Evolutionary conservation across 2,329 filamentous ascomycete species (phyloP), one percentile per base, ranked within the genome.

Genomic region (Colletotrichum musicola): DNA sequence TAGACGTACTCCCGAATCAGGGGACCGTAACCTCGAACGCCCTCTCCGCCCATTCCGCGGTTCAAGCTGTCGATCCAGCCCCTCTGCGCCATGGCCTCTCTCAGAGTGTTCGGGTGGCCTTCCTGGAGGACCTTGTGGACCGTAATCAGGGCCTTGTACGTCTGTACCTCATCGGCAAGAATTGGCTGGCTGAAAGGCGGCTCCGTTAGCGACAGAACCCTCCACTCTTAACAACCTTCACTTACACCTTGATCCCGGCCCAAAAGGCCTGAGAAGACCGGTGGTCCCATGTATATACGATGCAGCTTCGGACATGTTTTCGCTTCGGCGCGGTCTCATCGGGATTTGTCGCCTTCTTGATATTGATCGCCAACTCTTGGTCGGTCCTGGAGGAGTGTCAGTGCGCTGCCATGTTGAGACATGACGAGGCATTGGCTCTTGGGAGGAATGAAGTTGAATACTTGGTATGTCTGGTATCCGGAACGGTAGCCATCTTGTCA

Each of bases 251-350:
- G 88, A 99, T 97, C 78, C 95, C 95, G 65, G 93, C 90, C 96
- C 96, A 99, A 81, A 99, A 99, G 77, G 95, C 93, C 78, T 90
- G 87, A 49, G 95, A 97, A 72, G 92, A 97, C 84, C 97, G 97
- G 85, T 99, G 94, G 82, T 99, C 96, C 96, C 96, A 99, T 68
- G 95, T 98, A 81, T 98, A 98, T 53, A 99, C 95, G 76, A 99
- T 99, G 78, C 94, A 97, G 80, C 93, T 94, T 77, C 96, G 93
- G 67, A 99, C 96, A 92, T 99, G 96, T 83, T 99, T 99, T 76
- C 89, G 87, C 79, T 91, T 91, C 44, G 89, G 89, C 6, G 89
- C 89, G 1, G 89, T 88, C 78, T 92, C 90, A 73, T 92, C 90
- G 75, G 84, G 84, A 75, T 85, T 92, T 59, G 90, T 92, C 18